Conservation (phyloP, 2,329 filamentous ascomycete genomes). For the Fusarium albosuccineum region DNA sequence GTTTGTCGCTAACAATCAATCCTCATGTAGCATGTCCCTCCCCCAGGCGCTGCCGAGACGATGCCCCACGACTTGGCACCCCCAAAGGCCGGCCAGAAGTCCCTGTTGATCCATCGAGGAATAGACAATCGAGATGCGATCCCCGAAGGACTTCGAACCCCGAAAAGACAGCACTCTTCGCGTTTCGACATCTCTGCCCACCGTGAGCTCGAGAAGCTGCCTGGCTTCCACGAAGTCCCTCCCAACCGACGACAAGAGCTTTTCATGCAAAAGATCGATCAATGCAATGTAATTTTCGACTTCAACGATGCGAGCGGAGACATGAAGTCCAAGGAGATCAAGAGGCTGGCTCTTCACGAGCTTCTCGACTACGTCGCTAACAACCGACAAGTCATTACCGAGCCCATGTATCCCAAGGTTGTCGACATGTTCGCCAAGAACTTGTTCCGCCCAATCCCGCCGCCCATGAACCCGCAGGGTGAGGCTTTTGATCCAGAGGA, state of each 20-base stretch:
- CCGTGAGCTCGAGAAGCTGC: constrained; percentile 95
- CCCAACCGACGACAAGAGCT: constrained; percentile 95
- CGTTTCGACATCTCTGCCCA: constrained; percentile 98
- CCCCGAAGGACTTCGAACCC: constrained; percentile 93
- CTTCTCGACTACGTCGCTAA: constrained; percentile 98
- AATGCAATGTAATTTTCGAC: constrained; percentile 99
- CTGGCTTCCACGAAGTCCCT: constrained; percentile 97
- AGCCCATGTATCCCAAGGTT: constrained; percentile 98
- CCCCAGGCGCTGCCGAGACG: constrained; percentile 92
- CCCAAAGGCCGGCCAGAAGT: constrained; percentile 92
- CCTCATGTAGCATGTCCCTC: constrained; percentile 78
- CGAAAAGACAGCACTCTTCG: constrained; percentile 96
- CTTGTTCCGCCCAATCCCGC: constrained; percentile 95
- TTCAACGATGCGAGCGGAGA: constrained; percentile 98
- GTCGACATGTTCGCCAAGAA: constrained; percentile 99
- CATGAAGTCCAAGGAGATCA: constrained; percentile 99
- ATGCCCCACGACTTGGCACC: constrained; percentile 98
- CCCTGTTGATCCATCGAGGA: constrained; percentile 82
- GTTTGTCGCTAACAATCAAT: constrained; percentile 23
- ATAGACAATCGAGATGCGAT: constrained; percentile 93
- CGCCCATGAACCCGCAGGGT: constrained; percentile 96
- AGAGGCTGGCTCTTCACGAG: constrained; percentile 94
- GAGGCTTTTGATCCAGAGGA: constrained; percentile 99
- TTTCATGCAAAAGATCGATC: constrained; percentile 99
- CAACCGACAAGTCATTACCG: constrained; percentile 97